These are phyloP conservation scores for Peronospora farinosa DNA, from an alignment of 352 stramenopile species.

Conservation along the genomic window DNA sequence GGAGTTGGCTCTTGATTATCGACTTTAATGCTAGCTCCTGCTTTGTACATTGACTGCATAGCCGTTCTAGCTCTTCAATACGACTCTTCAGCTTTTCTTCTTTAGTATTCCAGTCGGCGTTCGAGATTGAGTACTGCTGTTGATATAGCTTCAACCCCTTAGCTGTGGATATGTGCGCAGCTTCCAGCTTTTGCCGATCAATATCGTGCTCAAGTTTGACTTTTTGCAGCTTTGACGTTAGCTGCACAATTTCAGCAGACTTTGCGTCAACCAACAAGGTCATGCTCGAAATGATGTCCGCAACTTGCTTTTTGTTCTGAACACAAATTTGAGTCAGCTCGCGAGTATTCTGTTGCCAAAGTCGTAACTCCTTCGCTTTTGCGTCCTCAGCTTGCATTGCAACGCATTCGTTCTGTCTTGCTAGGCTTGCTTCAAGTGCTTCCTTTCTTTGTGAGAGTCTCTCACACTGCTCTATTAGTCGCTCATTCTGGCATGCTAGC, in stretches of 20 bases:
- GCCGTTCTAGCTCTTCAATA: conserved; percentile 16
- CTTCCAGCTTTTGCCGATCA: conserved; percentile 11
- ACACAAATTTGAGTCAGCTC: conserved; percentile 9
- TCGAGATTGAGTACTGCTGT: conserved; percentile 30
- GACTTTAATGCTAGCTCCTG: conserved; percentile 33
- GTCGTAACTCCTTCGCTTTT: conserved; percentile 5
- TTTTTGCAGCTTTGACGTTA: conserved; percentile 21
- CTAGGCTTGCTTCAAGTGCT: conserved; percentile 3
- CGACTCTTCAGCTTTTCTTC: conserved; percentile 13
- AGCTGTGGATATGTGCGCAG: background rate
- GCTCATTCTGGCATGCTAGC: conserved; percentile 4
- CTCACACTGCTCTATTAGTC: conserved; percentile 7
- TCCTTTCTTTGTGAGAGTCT: conserved; percentile 5
- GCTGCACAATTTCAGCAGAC: conserved; percentile 24
- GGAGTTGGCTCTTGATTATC: conserved; percentile 35
- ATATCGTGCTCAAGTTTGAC: conserved; percentile 2
- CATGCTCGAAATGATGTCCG: conserved; percentile 28
- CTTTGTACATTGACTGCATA: conserved; percentile 19
- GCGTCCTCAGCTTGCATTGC: conserved; percentile 21
- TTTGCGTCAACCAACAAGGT: conserved; percentile 39
- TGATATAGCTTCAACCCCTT: conserved; percentile 19
- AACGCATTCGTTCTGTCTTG: conserved; percentile 9
- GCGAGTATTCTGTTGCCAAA: conserved; percentile 6
- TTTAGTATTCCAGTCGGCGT: conserved; percentile 28
- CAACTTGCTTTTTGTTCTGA: conserved; percentile 7